Evolutionary conservation across 805 yeast species (phyloP), one percentile per base, ranked within the genome.

Genomic region (Teunomyces barrocoloradensis): DNA sequence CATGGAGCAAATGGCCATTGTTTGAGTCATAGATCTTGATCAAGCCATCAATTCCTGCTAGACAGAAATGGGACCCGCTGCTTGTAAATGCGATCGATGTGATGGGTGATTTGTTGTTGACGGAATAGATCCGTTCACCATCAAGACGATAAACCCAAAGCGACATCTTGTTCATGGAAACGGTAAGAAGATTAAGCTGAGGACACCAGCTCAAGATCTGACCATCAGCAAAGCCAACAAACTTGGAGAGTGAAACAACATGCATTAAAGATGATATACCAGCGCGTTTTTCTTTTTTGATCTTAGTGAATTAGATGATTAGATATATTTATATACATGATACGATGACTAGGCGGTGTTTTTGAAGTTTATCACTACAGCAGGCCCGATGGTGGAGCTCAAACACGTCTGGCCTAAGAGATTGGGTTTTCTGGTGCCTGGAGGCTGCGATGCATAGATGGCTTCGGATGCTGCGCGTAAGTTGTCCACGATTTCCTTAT

Each of bases 371-470:
- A 90, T 82, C 29, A 85, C 84, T 43, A 89, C 76, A 30, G 89
- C 84, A 1, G 96, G 96, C 18, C 96, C 92, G 58, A 78, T 79
- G 9, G 95, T 85, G 37, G 89, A 79, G 33, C 83, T 73, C 48
- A 90, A 64, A 20, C 76, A 75, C 15, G 94, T 79, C 55, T 81
- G 82, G 25, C 96, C 94, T 47, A 89, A 57, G 47, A 80, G 61
- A 58, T 83, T 84, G 37, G 87, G 87, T 65, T 78, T 85, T 65
- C 84, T 86, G 27, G 84, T 68, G 52, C 82, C 81, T 32, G 82
- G 80, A n/a, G 73, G 73, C 37, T 75, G 69, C 28, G 80, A 68
- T 11, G 80, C 77, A 41, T 75, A 74, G 37, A 89, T 72, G 7
- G 89, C 85, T 30, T 77, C 71, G 15, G 85, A 78, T 2, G 88